A percentile compares a stretch with the other conserved stretches of the same genome.
These are phyloP conservation scores for Batkoa obscura DNA, from an alignment of 371 early-diverging fungal species.

Conservation along the genomic window DNA sequence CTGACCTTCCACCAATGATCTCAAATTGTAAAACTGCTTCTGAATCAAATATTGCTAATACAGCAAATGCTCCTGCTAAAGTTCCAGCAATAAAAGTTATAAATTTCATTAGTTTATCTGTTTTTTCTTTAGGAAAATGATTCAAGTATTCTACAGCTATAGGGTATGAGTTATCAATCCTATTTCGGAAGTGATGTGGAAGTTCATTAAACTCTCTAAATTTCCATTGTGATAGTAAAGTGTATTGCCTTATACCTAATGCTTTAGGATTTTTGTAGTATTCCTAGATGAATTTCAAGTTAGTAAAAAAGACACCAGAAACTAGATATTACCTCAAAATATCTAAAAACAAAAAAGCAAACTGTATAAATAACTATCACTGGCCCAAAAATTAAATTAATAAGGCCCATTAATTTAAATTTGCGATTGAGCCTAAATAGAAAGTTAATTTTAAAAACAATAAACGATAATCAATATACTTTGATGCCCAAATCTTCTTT, in stretches of 20 bases:
- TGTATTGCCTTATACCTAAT: slow-evolving; percentile 60
- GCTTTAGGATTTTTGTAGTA: slow-evolving; percentile 73
- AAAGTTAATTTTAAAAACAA: too few species aligned
- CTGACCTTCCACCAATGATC: slow-evolving; percentile 64
- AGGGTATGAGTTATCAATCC: slow-evolving; percentile 49
- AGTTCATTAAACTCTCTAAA: slow-evolving; percentile 94
- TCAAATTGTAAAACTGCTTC: slow-evolving; percentile 76
- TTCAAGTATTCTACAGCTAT: slow-evolving; percentile 61
- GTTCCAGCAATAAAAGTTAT: slow-evolving; percentile 79
- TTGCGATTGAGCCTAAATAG: slow-evolving; percentile 16
- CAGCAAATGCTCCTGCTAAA: slow-evolving; percentile 61
- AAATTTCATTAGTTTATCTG: slow-evolving; percentile 62
- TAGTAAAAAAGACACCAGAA: not conserved
- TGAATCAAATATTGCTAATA: slow-evolving; percentile 68
- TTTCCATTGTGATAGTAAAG: slow-evolving; percentile 76
- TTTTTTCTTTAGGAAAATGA: slow-evolving; percentile 74
- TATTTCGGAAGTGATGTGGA: slow-evolving; percentile 64
- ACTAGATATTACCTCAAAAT: slow-evolving; percentile 55
- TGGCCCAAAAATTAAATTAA: slow-evolving; percentile 71
- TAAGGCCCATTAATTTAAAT: slow-evolving; percentile 67
- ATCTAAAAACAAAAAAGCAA: slow-evolving; percentile 74
- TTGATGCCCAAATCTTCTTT: slow-evolving; percentile 10
- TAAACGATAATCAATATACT: too few species aligned
- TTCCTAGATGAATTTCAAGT: slow-evolving; percentile 25
- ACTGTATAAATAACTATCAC: slow-evolving; percentile 69